Conservation (phyloP, 2,329 filamentous ascomycete genomes). For the Botrytis tulipae region DNA sequence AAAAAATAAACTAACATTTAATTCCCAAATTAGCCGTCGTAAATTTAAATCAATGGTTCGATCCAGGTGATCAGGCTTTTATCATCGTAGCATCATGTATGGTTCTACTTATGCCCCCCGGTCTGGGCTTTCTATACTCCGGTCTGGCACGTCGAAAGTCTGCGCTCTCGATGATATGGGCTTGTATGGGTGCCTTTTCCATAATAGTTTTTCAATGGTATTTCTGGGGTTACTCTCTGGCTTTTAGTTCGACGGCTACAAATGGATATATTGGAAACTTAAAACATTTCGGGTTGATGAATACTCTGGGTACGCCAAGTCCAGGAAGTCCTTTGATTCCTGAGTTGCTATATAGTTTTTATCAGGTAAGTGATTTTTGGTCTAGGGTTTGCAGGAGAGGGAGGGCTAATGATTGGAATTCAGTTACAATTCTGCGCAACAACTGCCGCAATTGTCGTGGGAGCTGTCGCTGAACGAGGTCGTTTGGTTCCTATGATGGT, state of each 20-base stretch:
- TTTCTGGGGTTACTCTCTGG: constrained; percentile 97
- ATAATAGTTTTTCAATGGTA: constrained; percentile 98
- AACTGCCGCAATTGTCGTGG: constrained; percentile 86
- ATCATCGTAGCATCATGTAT: constrained; percentile 88
- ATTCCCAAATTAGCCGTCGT: constrained; percentile 58
- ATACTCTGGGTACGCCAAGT: constrained; percentile 79
- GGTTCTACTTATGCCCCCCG: constrained; percentile 95
- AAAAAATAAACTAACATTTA: constrained; percentile 15
- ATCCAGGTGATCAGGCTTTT: constrained; percentile 87
- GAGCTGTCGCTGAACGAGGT: constrained; percentile 89
- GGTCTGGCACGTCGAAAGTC: constrained; percentile 97
- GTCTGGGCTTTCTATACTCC: constrained; percentile 96
- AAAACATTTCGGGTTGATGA: constrained; percentile 82
- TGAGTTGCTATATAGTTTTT: constrained; percentile 89
- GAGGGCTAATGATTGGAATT: background rate
- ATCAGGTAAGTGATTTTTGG: constrained; percentile 59
- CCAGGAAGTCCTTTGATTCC: constrained; percentile 86
- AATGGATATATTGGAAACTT: constrained; percentile 93
- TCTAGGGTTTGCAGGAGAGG: background rate
- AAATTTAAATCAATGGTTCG: constrained; percentile 96
- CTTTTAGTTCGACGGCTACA: constrained; percentile 77
- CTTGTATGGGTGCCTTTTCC: constrained; percentile 89
- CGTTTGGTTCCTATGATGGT: constrained; percentile 91
- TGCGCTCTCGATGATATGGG: constrained; percentile 94
- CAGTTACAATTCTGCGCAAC: constrained; percentile 97